Percentiles rank a stretch among this genome's conserved stretches.
Evolutionary conservation across 2,329 filamentous ascomycete genomes (phyloP).

Genomic region (Microsporum ferrugineum): DNA sequence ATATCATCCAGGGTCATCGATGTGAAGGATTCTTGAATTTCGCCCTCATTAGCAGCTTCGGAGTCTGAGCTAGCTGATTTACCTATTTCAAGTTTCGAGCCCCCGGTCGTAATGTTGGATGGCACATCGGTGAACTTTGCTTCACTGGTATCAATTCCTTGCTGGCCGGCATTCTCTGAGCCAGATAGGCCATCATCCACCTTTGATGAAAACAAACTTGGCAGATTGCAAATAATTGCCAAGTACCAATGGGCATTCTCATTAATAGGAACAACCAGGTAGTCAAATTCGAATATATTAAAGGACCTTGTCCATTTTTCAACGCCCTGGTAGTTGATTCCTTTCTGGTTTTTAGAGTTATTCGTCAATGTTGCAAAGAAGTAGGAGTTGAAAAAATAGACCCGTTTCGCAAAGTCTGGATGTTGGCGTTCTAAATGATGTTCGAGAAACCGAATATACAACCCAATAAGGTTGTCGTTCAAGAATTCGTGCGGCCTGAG

Average conservation of each 20-base stretch:
- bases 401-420: slow-evolving; percentile 48
- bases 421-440: slow-evolving; percentile 45
- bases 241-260: slow-evolving; percentile 85
- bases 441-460: slow-evolving; percentile 70
- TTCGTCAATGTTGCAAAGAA: slow-evolving; percentile 72
- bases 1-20: slow-evolving; percentile 23
- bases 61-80: not conserved
- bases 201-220: slow-evolving; percentile 29
- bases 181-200: not conserved
- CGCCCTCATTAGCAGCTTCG: slow-evolving; percentile 17
- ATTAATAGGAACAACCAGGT: slow-evolving; percentile 85
- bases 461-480: slow-evolving; percentile 85
- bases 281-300: slow-evolving; percentile 76
- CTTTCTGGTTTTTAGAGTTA: slow-evolving; percentile 38
- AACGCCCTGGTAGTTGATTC: slow-evolving; percentile 74
- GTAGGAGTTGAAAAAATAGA: slow-evolving; percentile 87
- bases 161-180: not conserved
- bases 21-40: slow-evolving; percentile 18
- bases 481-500: slow-evolving; percentile 76
- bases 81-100: not conserved
- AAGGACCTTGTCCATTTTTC: slow-evolving; percentile 77
- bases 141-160: not conserved
- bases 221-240: slow-evolving; percentile 84
- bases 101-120: not conserved
- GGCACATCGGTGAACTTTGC: not conserved